Conservation (phyloP, 2,329 filamentous ascomycete genomes). For the Aurifilum marmelostoma region DNA sequence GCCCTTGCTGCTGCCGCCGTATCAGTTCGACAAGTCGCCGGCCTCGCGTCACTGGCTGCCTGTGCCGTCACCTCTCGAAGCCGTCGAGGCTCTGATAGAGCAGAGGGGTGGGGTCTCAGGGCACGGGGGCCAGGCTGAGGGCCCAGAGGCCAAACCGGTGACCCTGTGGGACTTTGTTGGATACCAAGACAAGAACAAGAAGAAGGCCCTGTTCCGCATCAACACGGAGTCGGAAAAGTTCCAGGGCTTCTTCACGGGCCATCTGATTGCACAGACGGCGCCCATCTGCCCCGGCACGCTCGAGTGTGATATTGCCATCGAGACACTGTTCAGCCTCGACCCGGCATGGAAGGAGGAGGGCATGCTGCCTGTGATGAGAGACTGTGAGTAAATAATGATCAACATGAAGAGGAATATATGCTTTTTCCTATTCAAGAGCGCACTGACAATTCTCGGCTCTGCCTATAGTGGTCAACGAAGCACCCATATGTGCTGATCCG, state of each 20-base stretch:
- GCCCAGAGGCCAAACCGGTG: constrained; percentile 8
- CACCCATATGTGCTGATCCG: no score
- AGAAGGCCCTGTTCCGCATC: constrained; percentile 44
- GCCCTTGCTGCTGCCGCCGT: constrained; percentile 42
- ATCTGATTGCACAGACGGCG: constrained; percentile 44
- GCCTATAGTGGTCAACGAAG: no score
- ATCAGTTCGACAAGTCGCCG: constrained; percentile 44
- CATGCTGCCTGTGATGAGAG: no score
- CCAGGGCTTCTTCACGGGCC: constrained; percentile 39
- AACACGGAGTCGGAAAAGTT: constrained; percentile 44
- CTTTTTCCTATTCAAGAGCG: no score
- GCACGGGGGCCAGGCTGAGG: no score
- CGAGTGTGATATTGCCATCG: constrained; percentile 39
- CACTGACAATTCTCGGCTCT: no score
- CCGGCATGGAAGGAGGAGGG: constrained; percentile 29
- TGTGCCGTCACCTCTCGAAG: constrained; percentile 33
- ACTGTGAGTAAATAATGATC: no score
- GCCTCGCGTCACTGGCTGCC: constrained; percentile 42
- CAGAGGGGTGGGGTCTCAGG: constrained; percentile 15
- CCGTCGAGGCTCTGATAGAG: neutral
- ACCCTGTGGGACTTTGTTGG: constrained; percentile 30
- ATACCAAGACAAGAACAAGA: constrained; percentile 25
- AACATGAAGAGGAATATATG: no score
- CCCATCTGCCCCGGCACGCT: constrained; percentile 45
- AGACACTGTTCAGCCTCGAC: constrained; percentile 40